Evolutionary conservation across 768 basidiomycete species (phyloP), one percentile per base, ranked within the genome.

Genomic region (Chalciporus pseudorubinellus): DNA sequence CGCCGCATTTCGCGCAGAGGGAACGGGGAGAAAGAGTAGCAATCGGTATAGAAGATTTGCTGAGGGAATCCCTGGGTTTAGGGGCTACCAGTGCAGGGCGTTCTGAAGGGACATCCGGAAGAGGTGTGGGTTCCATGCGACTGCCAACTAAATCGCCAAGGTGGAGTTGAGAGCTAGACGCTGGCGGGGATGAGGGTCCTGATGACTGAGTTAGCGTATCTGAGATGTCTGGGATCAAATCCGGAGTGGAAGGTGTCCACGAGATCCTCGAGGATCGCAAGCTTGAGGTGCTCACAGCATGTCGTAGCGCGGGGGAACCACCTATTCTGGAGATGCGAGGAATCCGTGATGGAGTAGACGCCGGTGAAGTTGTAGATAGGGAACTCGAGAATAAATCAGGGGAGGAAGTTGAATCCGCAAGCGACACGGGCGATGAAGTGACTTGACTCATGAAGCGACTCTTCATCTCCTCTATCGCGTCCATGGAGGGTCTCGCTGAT

Each of bases 381-480:
- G 62, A 51, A n/a, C 45, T 45, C 11, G 63, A 52, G 13, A 53
- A 46, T 5, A 50, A 54, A 39, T 26, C 50, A 28, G 56, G 55
- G 10, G 65, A 58, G 39, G 51, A 53, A 40, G 39, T 43, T 3
- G 60, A 20, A 46, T 56, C 60, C 48, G 57, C 34, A 47, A 62
- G 50, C 14, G 60, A 56, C 24, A 46, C 51, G 12, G 63, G 60
- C 13, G 71, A 65, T 9, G 70, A 58, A 20, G 53, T 44, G 3
- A 55, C 57, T 56, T 68, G 72, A 43, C 63, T 64, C 46, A 82
- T 64, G 57, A 84, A 78, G 36, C 82, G 71, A 57, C 69, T 74
- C 66, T 84, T 87, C 80, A 85, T 82, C 58, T 83, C 79, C 62
- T 84, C 78, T 41, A 84, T 71, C 2, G 81, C 80, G 20, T 81